Conservation (phyloP, 306 rosid genomes). For the Quercus ilex region DNA sequence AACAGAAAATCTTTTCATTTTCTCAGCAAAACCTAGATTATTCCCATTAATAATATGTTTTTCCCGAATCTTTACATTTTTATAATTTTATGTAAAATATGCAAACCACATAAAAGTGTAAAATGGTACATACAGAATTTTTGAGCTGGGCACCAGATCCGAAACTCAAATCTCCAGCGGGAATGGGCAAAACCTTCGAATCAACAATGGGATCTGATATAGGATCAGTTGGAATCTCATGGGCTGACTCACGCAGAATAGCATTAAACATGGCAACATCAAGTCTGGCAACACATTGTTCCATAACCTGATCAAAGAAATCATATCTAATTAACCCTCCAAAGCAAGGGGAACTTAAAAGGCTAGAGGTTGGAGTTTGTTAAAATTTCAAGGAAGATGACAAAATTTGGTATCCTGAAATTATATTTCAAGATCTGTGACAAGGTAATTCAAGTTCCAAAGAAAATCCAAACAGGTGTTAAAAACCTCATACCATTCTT, state of each 20-base stretch:
- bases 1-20: not conserved
- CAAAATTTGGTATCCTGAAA: not conserved
- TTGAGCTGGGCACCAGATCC: slow-evolving; percentile 99
- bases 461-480: not conserved
- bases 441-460: not conserved
- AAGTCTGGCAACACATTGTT: slow-evolving; percentile 73
- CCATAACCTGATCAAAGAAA: slow-evolving; percentile 73
- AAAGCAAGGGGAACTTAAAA: slow-evolving; percentile 9
- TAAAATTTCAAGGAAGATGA: not conserved
- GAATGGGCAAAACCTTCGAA: slow-evolving; percentile 89
- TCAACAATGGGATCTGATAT: slow-evolving; percentile 93
- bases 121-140: slow-evolving; percentile 60
- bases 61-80: not conserved
- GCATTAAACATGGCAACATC: slow-evolving; percentile 98
- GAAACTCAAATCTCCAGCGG: slow-evolving; percentile 93
- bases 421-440: not conserved
- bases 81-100: not conserved
- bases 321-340: slow-evolving; percentile 22
- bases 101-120: not conserved
- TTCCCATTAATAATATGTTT: not conserved
- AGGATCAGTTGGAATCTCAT: slow-evolving; percentile 96
- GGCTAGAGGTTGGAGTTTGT: not conserved
- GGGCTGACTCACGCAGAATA: slow-evolving; percentile 88
- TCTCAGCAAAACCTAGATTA: not conserved
- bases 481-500: slow-evolving; percentile 57